These are phyloP conservation scores for Neofusicoccum sp. DNA, from an alignment of 2,329 filamentous ascomycete species.

Conservation along the genomic window DNA sequence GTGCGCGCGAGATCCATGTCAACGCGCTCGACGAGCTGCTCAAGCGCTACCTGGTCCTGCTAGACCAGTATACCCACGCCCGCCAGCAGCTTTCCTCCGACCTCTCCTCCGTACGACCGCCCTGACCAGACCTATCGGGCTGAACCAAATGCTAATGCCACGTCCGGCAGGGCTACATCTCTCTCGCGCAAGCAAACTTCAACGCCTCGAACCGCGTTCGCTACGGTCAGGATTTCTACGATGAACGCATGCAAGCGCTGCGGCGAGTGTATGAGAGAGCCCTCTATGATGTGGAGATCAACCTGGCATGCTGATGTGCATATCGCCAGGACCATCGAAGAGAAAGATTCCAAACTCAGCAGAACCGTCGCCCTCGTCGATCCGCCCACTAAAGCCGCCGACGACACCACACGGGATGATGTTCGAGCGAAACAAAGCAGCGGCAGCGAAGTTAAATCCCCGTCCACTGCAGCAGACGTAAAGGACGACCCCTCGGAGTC, in stretches of 20 bases:
- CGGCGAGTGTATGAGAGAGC: conserved; percentile 44
- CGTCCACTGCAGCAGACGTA: not conserved
- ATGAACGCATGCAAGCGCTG: conserved; percentile 68
- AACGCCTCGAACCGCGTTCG: conserved; percentile 60
- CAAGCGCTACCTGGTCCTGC: conserved; percentile 61
- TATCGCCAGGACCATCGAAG: conserved; percentile 25
- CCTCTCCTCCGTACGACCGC: conserved; percentile 52
- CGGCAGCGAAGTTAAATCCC: too few species aligned
- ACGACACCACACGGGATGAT: not conserved
- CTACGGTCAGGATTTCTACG: conserved; percentile 70
- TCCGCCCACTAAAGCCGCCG: not conserved
- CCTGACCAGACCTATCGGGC: not conserved
- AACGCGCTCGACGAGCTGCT: conserved; percentile 61
- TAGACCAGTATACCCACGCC: conserved; percentile 66
- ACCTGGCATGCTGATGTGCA: not conserved
- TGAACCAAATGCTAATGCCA: not conserved
- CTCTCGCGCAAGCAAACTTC: conserved; percentile 74
- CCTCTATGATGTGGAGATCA: conserved; percentile 17
- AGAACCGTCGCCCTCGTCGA: not conserved
- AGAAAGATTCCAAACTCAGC: not conserved
- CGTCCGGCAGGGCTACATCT: conserved; percentile 41
- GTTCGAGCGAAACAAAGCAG: too few species aligned
- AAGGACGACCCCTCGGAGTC: not conserved
- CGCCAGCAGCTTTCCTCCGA: conserved; percentile 54
- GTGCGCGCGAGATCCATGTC: conserved; percentile 29